Evolutionary conservation across 1,284 basidiomycete genomes (phyloP).

Genomic region (Veloboletus limbatus): DNA sequence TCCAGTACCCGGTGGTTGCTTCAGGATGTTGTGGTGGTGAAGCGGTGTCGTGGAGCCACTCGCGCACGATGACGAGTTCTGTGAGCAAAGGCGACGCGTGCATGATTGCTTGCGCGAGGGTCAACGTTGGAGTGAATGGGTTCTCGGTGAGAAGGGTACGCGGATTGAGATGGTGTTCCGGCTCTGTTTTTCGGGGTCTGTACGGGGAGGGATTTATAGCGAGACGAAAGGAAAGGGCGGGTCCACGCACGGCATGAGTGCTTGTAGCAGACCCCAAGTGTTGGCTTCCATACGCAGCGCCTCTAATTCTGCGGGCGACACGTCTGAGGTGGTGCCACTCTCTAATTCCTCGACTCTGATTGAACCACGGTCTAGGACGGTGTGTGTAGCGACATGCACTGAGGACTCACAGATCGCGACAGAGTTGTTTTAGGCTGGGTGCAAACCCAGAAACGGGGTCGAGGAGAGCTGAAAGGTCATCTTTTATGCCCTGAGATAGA

Average conservation of each 20-base stretch:
- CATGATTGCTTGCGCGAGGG: slow-evolving; percentile 71
- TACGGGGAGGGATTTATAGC: neutral
- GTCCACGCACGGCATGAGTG: slow-evolving; percentile 60
- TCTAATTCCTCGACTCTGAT: slow-evolving; percentile 53
- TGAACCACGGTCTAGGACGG: neutral
- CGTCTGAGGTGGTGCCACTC: slow-evolving; percentile 37
- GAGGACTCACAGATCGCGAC: slow-evolving; percentile 56
- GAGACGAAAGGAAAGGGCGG: slow-evolving; percentile 15
- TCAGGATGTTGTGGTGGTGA: slow-evolving; percentile 58
- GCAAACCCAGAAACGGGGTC: slow-evolving; percentile 69
- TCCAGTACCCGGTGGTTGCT: slow-evolving; percentile 75
- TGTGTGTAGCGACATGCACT: neutral
- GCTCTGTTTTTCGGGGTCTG: slow-evolving; percentile 63
- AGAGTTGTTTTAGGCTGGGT: slow-evolving; percentile 60
- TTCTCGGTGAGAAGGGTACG: slow-evolving; percentile 59
- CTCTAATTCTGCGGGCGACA: slow-evolving; percentile 52
- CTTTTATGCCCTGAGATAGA: slow-evolving; percentile 52
- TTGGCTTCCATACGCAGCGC: slow-evolving; percentile 70
- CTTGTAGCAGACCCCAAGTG: slow-evolving; percentile 80
- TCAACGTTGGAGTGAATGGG: slow-evolving; percentile 74
- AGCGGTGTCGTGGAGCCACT: slow-evolving; percentile 79
- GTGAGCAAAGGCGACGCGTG: slow-evolving; percentile 55
- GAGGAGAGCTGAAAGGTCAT: slow-evolving; percentile 59
- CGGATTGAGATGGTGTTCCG: slow-evolving; percentile 44
- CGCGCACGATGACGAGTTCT: slow-evolving; percentile 73